These are phyloP conservation scores for Wilcoxina mikolae DNA, from an alignment of 495 filamentous ascomycete genomes.

Conservation along the genomic window DNA sequence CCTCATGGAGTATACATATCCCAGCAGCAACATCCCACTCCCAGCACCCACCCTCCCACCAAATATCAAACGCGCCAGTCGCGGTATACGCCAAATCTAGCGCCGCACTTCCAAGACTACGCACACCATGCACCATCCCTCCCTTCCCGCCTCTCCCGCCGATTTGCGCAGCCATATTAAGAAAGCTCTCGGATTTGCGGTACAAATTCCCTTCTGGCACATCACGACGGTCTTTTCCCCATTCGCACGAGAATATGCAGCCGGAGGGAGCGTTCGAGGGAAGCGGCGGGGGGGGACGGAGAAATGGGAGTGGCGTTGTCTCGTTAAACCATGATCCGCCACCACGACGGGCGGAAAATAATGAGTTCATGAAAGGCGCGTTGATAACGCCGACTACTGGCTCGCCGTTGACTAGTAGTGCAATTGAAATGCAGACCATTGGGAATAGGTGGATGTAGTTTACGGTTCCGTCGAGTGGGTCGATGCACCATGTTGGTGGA, in stretches of 20 bases:
- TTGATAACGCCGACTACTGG: conserved; percentile 52
- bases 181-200: conserved; percentile 53
- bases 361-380: conserved; percentile 47
- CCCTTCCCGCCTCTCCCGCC: conserved; percentile 46
- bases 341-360: conserved; percentile 47
- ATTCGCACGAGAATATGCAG: conserved; percentile 57
- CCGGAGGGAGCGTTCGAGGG: conserved; percentile 39
- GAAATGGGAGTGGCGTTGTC: conserved; percentile 41
- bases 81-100: conserved; percentile 69
- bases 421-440: conserved; percentile 59
- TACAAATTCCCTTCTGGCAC: conserved; percentile 45
- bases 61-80: conserved; percentile 56
- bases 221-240: conserved; percentile 57
- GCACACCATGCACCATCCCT: conserved; percentile 65
- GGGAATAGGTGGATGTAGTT: conserved; percentile 61
- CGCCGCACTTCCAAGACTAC: conserved; percentile 59
- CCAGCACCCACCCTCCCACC: conserved; percentile 87
- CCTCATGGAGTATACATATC: conserved; percentile 73
- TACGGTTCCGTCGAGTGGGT: conserved; percentile 56
- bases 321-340: conserved; percentile 36
- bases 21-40: conserved; percentile 86
- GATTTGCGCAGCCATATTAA: conserved; percentile 52
- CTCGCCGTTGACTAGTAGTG: conserved; percentile 39
- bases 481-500: conserved; percentile 53
- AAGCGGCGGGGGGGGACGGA: conserved; percentile 43